phyloP scores from a whole-genome alignment of 345 rosid genomes.

The Dipteronia sinensis region DNA sequence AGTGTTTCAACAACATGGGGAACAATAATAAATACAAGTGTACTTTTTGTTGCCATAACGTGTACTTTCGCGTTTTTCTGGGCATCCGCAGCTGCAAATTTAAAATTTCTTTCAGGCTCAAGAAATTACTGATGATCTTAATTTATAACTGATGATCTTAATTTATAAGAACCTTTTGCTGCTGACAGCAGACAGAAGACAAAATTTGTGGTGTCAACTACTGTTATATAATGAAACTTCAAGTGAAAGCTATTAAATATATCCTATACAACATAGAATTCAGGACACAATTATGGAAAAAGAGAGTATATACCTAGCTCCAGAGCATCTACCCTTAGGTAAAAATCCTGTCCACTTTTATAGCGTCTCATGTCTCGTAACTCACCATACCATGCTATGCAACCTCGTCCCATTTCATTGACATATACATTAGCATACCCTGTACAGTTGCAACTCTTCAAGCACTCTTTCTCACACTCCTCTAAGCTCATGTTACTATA shows the following conservation, averaged over 20 bases:
- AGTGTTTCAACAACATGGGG: not conserved
- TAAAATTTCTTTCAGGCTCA: no score
- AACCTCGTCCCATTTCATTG: not conserved
- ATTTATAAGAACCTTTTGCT: no score
- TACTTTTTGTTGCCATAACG: not conserved
- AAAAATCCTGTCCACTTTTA: constrained; percentile 3
- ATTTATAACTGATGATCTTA: no score
- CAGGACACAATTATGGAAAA: no score
- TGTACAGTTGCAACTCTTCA: constrained; percentile 5
- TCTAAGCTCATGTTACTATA: no score
- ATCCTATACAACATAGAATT: no score
- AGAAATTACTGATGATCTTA: no score
- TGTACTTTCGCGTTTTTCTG: not conserved
- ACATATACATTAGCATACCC: not conserved
- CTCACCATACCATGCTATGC: not conserved
- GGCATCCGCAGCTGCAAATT: not conserved
- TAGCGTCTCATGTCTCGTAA: not conserved
- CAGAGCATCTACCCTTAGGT: constrained; percentile 6
- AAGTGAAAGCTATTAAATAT: no score
- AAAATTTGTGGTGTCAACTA: no score
- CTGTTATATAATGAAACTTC: no score
- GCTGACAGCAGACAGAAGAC: no score
- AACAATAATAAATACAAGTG: not conserved
- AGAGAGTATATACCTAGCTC: not conserved
- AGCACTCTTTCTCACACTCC: no score